Evolutionary conservation across 768 basidiomycete genomes (phyloP), one percentile per base, ranked within the genome.

Genomic region (Amanita phalloides): DNA sequence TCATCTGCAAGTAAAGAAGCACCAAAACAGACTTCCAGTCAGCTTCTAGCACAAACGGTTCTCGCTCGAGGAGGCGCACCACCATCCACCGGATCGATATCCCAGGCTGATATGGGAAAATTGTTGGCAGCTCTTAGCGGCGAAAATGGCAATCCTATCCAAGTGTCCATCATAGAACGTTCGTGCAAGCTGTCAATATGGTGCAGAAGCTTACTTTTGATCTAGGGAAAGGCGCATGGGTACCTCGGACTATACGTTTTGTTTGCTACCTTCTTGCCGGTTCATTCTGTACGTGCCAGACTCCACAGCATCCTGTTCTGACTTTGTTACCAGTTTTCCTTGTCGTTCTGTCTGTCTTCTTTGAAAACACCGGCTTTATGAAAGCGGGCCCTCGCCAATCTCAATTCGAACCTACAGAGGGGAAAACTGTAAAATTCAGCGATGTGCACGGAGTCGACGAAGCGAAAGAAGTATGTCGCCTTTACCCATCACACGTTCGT

Each of bases 381-480:
- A 95, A 95, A 70, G 82, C 87, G 4, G 91, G 86, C 3, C 84
- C 85, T 37, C 79, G 80, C 28, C 82, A 86, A 54, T 68, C 83
- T 25, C 84, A 94, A 59, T 97, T 93, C 60, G 85, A 93, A 58
- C 86, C 90, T 6, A 68, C 77, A 3, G 77, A 86, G 62, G 88
- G 84, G 28, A 90, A 88, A 60, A 73, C 80, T 1, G 86, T 94
- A 66, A 93, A 79, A 60, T 98, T 99, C 62, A 83, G 79, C 56
- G 96, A 99, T 66, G 93, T 99, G 4, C 94, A 98, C 57, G 96
- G 96, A 28, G 87, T 95, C 25, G 96, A 98, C 58, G 96, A 99
- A 67, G 96, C 89, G 33, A 98, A 98, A 68, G 81, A 86, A 62
- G 93, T 86, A 48, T 38, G 75, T 65, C n/a, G 26, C 9, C 10